phyloP scores from a whole-genome alignment of 768 basidiomycete species.

The Sporobolomyces phaffii region DNA sequence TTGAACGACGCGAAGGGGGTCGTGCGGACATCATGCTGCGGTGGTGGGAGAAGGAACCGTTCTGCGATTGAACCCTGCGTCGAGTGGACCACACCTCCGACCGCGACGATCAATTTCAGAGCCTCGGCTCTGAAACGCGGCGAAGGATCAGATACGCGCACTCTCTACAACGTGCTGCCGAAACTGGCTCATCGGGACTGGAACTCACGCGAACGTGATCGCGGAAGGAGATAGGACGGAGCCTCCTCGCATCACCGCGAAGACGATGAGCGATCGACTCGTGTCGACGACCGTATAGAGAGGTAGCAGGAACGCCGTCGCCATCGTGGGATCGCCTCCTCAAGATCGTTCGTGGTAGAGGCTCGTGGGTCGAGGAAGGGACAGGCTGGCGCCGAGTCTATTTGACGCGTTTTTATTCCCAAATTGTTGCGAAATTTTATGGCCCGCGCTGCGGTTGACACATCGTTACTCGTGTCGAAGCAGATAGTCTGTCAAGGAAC shows the following conservation, averaged over 20 bases:
- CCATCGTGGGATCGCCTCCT: no score
- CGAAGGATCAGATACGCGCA: no score
- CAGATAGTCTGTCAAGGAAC: no score
- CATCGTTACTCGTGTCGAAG: no score
- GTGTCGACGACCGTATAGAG: conserved; percentile 8
- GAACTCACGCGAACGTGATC: conserved; percentile 4
- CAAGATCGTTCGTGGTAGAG: no score
- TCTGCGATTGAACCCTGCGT: background rate
- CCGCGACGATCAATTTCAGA: background rate
- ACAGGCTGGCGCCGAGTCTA: no score
- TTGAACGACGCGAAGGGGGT: background rate
- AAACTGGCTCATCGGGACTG: no score
- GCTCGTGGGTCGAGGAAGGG: no score
- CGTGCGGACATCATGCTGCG: background rate
- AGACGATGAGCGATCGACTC: conserved; percentile 2
- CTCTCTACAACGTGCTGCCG: no score
- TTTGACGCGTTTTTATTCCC: no score
- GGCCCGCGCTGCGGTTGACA: no score
- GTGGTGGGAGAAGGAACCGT: background rate
- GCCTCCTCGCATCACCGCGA: background rate
- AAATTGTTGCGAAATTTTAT: no score
- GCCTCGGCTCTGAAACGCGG: background rate
- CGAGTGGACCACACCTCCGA: background rate
- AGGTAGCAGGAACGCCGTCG: conserved; percentile 4
- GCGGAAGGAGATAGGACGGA: background rate